Conservation (phyloP, 1,284 basidiomycete species). For the Ustilago nuda region DNA sequence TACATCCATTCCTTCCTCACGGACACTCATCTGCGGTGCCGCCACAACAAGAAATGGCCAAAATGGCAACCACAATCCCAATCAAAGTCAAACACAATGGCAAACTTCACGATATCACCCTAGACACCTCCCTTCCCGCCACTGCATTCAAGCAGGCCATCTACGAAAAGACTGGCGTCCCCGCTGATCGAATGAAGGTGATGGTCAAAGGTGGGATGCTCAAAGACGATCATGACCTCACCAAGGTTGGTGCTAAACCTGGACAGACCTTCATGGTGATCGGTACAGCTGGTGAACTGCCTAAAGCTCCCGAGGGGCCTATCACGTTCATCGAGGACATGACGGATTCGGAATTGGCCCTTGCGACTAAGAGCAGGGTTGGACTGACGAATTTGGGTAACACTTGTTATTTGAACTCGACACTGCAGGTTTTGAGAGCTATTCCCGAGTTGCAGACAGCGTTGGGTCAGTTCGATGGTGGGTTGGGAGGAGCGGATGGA, state of each 20-base stretch:
- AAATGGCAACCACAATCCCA: slow-evolving; percentile 66
- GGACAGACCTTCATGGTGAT: slow-evolving; percentile 67
- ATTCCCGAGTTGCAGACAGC: slow-evolving; percentile 83
- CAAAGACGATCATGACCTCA: slow-evolving; percentile 83
- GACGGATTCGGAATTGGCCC: slow-evolving; percentile 82
- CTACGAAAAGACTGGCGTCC: slow-evolving; percentile 85
- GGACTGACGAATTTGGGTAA: slow-evolving; percentile 75
- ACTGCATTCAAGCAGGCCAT: slow-evolving; percentile 84
- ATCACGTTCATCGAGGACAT: slow-evolving; percentile 88
- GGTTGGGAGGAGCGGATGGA: slow-evolving; percentile 59
- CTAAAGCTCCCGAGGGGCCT: slow-evolving; percentile 82
- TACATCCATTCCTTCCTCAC: background rate
- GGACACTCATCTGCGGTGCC: background rate
- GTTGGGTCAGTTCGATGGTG: slow-evolving; percentile 51
- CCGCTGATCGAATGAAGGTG: slow-evolving; percentile 91
- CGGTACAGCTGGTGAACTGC: slow-evolving; percentile 89
- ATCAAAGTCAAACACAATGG: slow-evolving; percentile 93
- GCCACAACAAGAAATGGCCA: slow-evolving; percentile 49
- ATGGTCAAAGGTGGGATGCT: slow-evolving; percentile 95
- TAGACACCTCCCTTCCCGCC: slow-evolving; percentile 79
- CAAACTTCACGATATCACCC: slow-evolving; percentile 72
- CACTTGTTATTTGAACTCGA: slow-evolving; percentile 96
- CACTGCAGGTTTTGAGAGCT: slow-evolving; percentile 87
- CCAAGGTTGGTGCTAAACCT: slow-evolving; percentile 82
- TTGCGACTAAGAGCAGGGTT: slow-evolving; percentile 72